Conservation (phyloP, 2,329 filamentous ascomycete species). For the Ophidiomyces ophidiicola region DNA sequence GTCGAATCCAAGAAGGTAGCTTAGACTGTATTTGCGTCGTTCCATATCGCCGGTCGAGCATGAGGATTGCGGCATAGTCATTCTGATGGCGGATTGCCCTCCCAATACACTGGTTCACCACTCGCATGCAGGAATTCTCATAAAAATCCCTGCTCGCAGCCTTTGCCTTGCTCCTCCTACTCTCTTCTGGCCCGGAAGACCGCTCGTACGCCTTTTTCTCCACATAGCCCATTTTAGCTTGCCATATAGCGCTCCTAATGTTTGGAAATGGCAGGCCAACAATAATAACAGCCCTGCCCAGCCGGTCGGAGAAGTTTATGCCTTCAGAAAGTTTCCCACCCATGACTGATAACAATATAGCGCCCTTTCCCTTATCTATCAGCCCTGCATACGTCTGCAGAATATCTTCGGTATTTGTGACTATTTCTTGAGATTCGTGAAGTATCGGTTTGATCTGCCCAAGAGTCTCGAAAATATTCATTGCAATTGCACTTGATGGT, state of each 20-base stretch:
- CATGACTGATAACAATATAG: conserved; percentile 76
- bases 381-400: conserved; percentile 60
- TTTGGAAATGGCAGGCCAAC: conserved; percentile 90
- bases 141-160: conserved; percentile 63
- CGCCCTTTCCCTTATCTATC: conserved; percentile 53
- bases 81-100: conserved; percentile 75
- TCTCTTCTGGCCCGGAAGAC: conserved; percentile 19
- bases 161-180: conserved; percentile 29
- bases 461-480: conserved; percentile 24
- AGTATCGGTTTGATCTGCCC: conserved; percentile 40
- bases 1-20: conserved; percentile 78
- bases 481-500: conserved; percentile 19
- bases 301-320: conserved; percentile 89
- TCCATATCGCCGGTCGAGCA: conserved; percentile 72
- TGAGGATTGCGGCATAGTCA: conserved; percentile 82
- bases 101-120: conserved; percentile 93
- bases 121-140: conserved; percentile 90
- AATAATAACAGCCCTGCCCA: conserved; percentile 83
- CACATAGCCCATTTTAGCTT: conserved; percentile 78
- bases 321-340: conserved; percentile 93
- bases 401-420: conserved; percentile 49
- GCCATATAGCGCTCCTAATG: conserved; percentile 79
- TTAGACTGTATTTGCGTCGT: conserved; percentile 61
- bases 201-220: conserved; percentile 45
- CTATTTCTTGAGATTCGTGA: conserved; percentile 36